Base-by-base conservation (phyloP, 176 grass and related monocot species). In the Paspalum vaginatum region DNA sequence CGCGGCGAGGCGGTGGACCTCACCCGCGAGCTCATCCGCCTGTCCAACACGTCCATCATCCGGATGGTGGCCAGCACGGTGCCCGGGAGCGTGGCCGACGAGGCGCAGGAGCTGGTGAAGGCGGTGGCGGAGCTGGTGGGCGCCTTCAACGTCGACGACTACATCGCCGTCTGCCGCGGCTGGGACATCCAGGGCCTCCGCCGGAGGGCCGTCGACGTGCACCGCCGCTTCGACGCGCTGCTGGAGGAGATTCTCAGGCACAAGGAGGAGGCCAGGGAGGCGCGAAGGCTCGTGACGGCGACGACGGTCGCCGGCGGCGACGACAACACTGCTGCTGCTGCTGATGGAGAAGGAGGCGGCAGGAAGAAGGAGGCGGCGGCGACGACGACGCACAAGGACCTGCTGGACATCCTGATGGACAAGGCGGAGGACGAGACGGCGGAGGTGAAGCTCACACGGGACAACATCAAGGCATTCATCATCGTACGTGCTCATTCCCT, bases 401-500 rank as follows among this genome's bases (percentile, higher is more conserved):
- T 94, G 64, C 88, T 95, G 0, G 89, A 95, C 67, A 95, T 91
- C 71, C 77, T 94, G 56, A 81, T 94, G 57, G 89, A 91, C 50
- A 83, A 91, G 50, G 70, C 84, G 38, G 81, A 74, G 32, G 77
- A 95, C 78, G 38, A 73, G 0, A 22, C 80, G 7, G 84, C 89
- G 4, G 92, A 95, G 72, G 74, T 89, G 7, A 95, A 85, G 68
- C 85, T 95, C 44, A 91, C 71, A 43, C 57, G 92, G 77, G 78
- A 83, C 3, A 89, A 95, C 73, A 91, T 95, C 54, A 95, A 95
- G 38, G 89, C 84, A 9, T 95, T 95, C 83, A 65, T 95, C 81
- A 68, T 94, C 71, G 92, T 94, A 91, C 15, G 76, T 7, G n/a
- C 9, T 45, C 53, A 6, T n/a, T 20, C 17, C n/a, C 7, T 52